A percentile compares a stretch with the other conserved stretches of the same genome.
phyloP scores from a whole-genome alignment of 331 rosid species.

The Malus hybrid region DNA sequence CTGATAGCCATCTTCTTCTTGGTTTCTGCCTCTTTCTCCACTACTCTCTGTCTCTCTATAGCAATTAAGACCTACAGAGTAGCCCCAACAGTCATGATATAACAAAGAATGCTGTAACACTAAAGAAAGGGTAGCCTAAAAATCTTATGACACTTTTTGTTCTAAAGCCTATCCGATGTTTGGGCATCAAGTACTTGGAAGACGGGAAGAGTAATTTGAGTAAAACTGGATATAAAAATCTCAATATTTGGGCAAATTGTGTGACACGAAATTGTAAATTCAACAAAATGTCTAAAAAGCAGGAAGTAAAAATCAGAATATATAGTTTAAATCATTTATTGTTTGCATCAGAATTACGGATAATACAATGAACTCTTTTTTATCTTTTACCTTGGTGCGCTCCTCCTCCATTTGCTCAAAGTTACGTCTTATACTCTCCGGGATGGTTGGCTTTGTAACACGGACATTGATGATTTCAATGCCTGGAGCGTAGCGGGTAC shows the following conservation, averaged over 20 bases:
- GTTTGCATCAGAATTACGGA: background rate
- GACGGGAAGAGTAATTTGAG: background rate
- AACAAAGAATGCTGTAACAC: background rate
- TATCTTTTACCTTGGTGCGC: conserved; percentile 69
- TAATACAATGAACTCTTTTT: background rate
- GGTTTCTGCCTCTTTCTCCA: conserved; percentile 95
- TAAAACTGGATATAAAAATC: background rate
- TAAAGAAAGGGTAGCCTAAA: background rate
- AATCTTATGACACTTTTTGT: background rate
- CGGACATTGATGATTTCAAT: conserved; percentile 84
- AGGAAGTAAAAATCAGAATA: background rate
- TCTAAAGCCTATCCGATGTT: background rate
- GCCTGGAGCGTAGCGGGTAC: conserved; percentile 87
- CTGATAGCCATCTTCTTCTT: conserved; percentile 83
- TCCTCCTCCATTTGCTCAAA: conserved; percentile 94
- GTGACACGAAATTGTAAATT: background rate
- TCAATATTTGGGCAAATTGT: background rate
- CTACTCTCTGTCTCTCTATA: conserved; percentile 74
- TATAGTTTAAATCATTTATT: no score
- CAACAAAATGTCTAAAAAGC: background rate
- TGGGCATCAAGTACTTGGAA: background rate
- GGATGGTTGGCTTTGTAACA: conserved; percentile 85
- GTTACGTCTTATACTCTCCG: conserved; percentile 58
- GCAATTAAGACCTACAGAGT: conserved; percentile 75
- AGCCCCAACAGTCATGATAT: conserved; percentile 8